A percentile compares a stretch with the other conserved stretches of the same genome.
Evolutionary conservation across 208 protist genomes (phyloP).

Genomic region (Phytomonas sp.): DNA sequence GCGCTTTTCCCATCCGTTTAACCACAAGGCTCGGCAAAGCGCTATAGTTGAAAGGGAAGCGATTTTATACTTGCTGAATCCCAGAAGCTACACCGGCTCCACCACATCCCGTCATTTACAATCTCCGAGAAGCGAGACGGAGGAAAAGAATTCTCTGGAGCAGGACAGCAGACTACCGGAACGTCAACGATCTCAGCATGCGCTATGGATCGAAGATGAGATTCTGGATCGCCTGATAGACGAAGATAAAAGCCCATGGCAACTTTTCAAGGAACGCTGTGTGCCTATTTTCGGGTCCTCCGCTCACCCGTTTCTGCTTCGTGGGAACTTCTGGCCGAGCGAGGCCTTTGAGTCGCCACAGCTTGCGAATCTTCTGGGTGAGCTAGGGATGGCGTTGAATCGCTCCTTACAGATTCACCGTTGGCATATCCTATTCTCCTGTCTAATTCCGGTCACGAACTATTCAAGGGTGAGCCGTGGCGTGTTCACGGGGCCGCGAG

Average conservation of each 20-base stretch:
- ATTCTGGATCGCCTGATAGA: conserved; percentile 27
- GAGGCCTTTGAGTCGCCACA: conserved; percentile 77
- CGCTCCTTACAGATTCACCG: conserved; percentile 79
- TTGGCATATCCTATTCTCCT: conserved; percentile 79
- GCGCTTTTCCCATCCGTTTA: conserved; percentile 83
- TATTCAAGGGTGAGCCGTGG: conserved; percentile 75
- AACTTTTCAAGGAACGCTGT: conserved; percentile 81
- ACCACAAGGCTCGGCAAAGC: conserved; percentile 73
- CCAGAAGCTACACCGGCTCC: conserved; percentile 18
- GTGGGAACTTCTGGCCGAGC: conserved; percentile 84
- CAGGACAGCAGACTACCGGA: neutral
- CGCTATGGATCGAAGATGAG: neutral
- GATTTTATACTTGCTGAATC: conserved; percentile 67
- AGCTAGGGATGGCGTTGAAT: conserved; percentile 65
- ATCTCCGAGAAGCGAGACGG: conserved; percentile 2
- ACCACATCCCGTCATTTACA: neutral
- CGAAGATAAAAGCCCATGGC: conserved; percentile 82
- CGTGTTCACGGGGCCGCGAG: conserved; percentile 70
- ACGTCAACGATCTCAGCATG: conserved; percentile 1
- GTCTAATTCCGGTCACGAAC: conserved; percentile 71
- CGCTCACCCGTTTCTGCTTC: conserved; percentile 77
- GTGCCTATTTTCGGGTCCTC: conserved; percentile 60
- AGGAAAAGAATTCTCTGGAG: conserved; percentile 3
- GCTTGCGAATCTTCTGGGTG: conserved; percentile 58
- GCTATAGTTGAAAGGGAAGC: conserved; percentile 50